Evolutionary conservation across 768 basidiomycete genomes (phyloP), one percentile per base, ranked within the genome.

Genomic region (Xerocomellus chrysenteron): DNA sequence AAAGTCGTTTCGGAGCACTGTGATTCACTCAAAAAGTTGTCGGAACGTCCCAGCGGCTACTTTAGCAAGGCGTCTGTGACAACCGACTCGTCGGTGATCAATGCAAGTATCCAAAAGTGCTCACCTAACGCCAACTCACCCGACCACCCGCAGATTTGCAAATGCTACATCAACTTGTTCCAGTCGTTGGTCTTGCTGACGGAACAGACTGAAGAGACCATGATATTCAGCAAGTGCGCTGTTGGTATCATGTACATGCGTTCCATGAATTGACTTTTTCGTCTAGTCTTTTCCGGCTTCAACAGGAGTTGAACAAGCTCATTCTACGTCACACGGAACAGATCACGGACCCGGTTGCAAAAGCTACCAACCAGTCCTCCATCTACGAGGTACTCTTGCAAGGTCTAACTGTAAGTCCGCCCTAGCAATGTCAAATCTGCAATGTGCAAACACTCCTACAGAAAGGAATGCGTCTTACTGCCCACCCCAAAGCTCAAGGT

Each of bases 151-250:
- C 33, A 82, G 89, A 83, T 94, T 14, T 90, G 88, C 68, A 80
- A 78, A 48, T 83, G 86, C 55, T 99, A 98, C 70, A 79, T 87
- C 14, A 76, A 76, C 16, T 68, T 97, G 65, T 98, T 98, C 78
- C 87, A 85, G 57, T 85, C 88, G 2, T 85, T 94, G 59, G 84
- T 95, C 21, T 82, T 84, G 30, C 74, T 99, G 60, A 92, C 90
- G 4, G 82, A 82, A 39, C 87, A 90, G 57, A 87, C 85, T 41
- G 93, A 97, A 62, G 95, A 97, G 69, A 92, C 92, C 10, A 97
- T 98, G 94, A 90, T 98, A 46, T 97, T 97, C 66, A 85, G 89
- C 24, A 94, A 94, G 96, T 96, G 66, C 62, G 85, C 68, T 32
- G 11, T 14, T 12, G 17, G n/a, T 19, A 49, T 32, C n/a, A 16